These are phyloP conservation scores for Epichloe gansuensis DNA, from an alignment of 2,329 filamentous ascomycete species.

Conservation along the genomic window DNA sequence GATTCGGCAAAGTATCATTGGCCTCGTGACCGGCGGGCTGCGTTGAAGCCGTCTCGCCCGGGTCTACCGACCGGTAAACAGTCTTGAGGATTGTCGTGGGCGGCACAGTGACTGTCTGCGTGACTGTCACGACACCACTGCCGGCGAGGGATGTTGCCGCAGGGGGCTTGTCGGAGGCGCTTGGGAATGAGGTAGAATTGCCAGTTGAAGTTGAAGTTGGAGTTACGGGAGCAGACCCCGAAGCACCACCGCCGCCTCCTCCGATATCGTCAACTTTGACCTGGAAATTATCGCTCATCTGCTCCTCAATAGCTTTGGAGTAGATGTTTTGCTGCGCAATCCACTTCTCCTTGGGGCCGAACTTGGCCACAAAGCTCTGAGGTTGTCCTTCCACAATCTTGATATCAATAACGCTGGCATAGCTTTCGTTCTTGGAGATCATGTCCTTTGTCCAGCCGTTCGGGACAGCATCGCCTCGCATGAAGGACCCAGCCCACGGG, in stretches of 20 bases:
- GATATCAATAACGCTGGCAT: constrained; percentile 28
- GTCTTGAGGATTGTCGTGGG: constrained; percentile 26
- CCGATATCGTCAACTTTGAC: constrained; percentile 24
- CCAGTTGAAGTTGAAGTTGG: neutral
- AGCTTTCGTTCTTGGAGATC: constrained; percentile 27
- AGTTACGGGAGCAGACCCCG: neutral
- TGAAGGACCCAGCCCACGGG: constrained; percentile 28
- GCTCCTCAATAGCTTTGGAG: constrained; percentile 29
- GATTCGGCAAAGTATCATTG: neutral
- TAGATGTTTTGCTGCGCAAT: constrained; percentile 26
- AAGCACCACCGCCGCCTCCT: constrained; percentile 5
- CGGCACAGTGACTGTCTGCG: constrained; percentile 22
- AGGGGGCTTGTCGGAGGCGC: neutral
- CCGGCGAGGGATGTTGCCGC: constrained; percentile 1
- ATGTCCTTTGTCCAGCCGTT: constrained; percentile 22
- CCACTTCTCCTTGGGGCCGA: constrained; percentile 16
- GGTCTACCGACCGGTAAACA: constrained; percentile 23
- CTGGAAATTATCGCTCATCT: constrained; percentile 33
- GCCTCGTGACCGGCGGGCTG: neutral
- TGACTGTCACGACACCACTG: constrained; percentile 16
- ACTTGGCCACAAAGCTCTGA: constrained; percentile 12
- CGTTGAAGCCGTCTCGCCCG: neutral
- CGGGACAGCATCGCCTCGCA: constrained; percentile 24
- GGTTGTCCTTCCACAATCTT: constrained; percentile 19
- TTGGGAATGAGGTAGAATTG: neutral